Evolutionary conservation across 441 rosid species (phyloP).

Genomic region (Pelargonium australe): DNA sequence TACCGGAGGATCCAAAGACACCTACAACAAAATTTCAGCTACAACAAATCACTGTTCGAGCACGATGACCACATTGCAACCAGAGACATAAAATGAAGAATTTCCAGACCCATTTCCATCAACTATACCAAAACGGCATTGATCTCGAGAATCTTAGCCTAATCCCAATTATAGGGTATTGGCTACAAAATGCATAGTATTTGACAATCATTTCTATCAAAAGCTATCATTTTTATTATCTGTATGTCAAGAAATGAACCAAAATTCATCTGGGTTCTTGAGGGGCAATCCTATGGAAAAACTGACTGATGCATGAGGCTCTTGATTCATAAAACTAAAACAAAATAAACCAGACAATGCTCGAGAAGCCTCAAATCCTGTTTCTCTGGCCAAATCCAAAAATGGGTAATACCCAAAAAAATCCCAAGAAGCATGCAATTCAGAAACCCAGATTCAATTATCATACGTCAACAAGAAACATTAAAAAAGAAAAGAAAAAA

Average conservation of each 20-base stretch:
- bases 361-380: neutral
- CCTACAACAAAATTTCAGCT: slow-evolving; percentile 16
- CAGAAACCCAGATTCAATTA: neutral
- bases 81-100: neutral
- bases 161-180: neutral
- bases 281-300: neutral
- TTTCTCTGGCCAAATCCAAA: no score
- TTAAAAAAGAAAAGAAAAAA: neutral
- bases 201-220: neutral
- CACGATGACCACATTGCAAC: slow-evolving; percentile 6
- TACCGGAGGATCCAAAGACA: slow-evolving; percentile 39
- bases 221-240: neutral
- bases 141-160: neutral
- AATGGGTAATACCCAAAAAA: no score
- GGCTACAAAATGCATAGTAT: neutral
- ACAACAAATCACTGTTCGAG: slow-evolving; percentile 7
- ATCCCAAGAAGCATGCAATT: neutral
- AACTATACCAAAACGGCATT: neutral
- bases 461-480: neutral
- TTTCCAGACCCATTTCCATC: neutral
- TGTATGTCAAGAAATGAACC: neutral
- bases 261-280: neutral
- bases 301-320: no score
- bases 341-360: neutral
- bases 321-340: neutral